A percentile compares a stretch with the other conserved stretches of the same genome.
phyloP scores from a whole-genome alignment of 331 rosid genomes.

The Malus hybrid region DNA sequence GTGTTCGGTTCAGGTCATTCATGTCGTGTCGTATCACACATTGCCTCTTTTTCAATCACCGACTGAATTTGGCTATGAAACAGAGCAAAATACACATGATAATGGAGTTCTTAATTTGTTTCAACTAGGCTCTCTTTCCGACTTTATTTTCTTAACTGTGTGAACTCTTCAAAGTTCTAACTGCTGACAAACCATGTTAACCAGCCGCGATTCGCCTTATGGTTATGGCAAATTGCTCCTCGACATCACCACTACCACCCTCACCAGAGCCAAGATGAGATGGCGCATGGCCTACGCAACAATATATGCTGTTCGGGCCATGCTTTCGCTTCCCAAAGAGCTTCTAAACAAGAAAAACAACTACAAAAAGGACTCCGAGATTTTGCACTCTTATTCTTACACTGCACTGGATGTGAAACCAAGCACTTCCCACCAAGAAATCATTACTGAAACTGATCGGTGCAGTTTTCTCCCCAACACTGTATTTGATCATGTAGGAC shows the following conservation, averaged over 20 bases:
- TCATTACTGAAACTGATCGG: background rate
- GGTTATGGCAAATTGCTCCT: slow-evolving; percentile 20
- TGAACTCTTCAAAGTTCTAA: background rate
- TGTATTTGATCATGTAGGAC: slow-evolving; percentile 25
- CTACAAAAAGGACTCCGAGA: slow-evolving; percentile 8
- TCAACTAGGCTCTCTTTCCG: background rate
- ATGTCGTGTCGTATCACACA: background rate
- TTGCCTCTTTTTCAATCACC: background rate
- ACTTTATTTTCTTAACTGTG: background rate
- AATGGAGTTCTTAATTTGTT: background rate
- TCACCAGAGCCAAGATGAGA: slow-evolving; percentile 36
- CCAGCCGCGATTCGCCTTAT: background rate
- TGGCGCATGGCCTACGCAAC: slow-evolving; percentile 60
- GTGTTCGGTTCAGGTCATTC: background rate
- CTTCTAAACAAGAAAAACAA: slow-evolving; percentile 24
- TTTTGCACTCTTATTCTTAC: slow-evolving; percentile 21
- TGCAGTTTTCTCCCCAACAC: background rate
- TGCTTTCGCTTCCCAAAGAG: slow-evolving; percentile 42
- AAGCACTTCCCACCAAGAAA: slow-evolving; percentile 8
- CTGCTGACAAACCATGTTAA: slow-evolving; percentile 23
- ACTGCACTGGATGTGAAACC: slow-evolving; percentile 8
- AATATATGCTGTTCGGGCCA: slow-evolving; percentile 44
- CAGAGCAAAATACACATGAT: background rate
- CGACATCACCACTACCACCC: slow-evolving; percentile 23
- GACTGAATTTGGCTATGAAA: background rate